Percentiles rank a stretch among this genome's conserved stretches.
These are phyloP conservation scores for Penicillium herquei DNA, from an alignment of 495 filamentous ascomycete genomes.

Conservation along the genomic window DNA sequence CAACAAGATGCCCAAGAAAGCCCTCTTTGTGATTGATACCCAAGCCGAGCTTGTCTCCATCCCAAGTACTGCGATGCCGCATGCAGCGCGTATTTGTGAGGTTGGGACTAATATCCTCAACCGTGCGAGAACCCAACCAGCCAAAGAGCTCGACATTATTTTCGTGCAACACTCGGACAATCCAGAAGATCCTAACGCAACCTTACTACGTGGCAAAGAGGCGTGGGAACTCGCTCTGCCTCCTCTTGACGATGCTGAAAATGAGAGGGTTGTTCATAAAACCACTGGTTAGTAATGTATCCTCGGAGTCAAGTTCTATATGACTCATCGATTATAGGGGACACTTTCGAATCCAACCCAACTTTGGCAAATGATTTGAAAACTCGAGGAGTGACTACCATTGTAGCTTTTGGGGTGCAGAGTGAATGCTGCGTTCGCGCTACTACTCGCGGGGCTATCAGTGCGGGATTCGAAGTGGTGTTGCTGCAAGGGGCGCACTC, in stretches of 20 bases:
- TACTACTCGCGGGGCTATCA: background rate
- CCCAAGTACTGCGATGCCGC: background rate
- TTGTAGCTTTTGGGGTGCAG: slow-evolving; percentile 1
- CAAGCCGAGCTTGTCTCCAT: background rate
- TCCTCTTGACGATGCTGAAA: background rate
- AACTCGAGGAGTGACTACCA: background rate
- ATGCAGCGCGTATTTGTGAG: background rate
- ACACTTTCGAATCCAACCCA: slow-evolving; percentile 4
- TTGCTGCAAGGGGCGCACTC: slow-evolving; percentile 5
- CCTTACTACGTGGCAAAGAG: background rate
- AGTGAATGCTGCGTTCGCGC: slow-evolving; percentile 2
- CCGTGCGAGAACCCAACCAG: background rate
- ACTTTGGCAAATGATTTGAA: background rate
- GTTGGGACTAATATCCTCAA: background rate
- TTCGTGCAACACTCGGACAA: background rate
- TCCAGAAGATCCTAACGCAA: background rate
- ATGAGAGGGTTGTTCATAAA: slow-evolving; percentile 1
- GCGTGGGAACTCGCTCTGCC: background rate
- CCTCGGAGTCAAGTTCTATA: no score
- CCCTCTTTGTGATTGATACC: background rate
- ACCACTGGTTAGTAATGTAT: background rate
- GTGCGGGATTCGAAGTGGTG: background rate
- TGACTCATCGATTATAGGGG: background rate
- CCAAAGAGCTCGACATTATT: background rate
- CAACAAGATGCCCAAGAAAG: background rate